Evolutionary conservation across 495 filamentous ascomycete genomes (phyloP).

Genomic region (Extremus antarcticus): DNA sequence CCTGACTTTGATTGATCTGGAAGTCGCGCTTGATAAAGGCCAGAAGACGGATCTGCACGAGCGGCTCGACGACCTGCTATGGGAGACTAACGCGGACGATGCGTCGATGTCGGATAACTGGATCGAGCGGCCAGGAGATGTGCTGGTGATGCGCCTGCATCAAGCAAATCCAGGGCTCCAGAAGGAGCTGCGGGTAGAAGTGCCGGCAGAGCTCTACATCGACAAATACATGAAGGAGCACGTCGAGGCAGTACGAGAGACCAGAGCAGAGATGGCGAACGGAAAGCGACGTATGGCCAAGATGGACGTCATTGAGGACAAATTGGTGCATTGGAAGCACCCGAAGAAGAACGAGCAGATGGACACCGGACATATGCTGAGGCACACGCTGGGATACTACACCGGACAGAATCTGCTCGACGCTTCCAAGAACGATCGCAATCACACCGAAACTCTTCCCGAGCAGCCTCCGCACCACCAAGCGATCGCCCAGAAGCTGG

Average conservation of each 20-base stretch:
- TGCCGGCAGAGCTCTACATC: constrained; percentile 12
- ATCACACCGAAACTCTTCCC: not conserved
- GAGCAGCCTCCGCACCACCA: not conserved
- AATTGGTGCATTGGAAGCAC: constrained; percentile 10
- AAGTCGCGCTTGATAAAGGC: not conserved
- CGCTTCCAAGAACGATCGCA: not conserved
- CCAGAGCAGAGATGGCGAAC: constrained; percentile 6
- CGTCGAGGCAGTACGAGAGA: not conserved
- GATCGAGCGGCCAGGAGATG: constrained; percentile 9
- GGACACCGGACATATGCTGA: constrained; percentile 4
- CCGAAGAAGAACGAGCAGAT: constrained; percentile 3
- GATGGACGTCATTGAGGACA: constrained; percentile 10
- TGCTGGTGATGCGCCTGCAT: constrained; percentile 9
- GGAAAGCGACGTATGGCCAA: constrained; percentile 1
- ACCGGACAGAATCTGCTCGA: not conserved
- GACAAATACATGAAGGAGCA: constrained; percentile 21
- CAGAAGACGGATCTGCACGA: constrained; percentile 12
- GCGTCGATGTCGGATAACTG: not conserved
- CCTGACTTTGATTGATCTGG: not conserved
- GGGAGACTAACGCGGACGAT: constrained; percentile 5
- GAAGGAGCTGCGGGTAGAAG: constrained; percentile 8
- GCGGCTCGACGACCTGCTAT: constrained; percentile 11
- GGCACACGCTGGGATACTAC: constrained; percentile 9
- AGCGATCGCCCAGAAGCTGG: constrained; percentile 7
- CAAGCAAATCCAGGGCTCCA: not conserved